Evolutionary conservation across 768 basidiomycete genomes (phyloP).

Genomic region (Lactarius pseudohatsudake): DNA sequence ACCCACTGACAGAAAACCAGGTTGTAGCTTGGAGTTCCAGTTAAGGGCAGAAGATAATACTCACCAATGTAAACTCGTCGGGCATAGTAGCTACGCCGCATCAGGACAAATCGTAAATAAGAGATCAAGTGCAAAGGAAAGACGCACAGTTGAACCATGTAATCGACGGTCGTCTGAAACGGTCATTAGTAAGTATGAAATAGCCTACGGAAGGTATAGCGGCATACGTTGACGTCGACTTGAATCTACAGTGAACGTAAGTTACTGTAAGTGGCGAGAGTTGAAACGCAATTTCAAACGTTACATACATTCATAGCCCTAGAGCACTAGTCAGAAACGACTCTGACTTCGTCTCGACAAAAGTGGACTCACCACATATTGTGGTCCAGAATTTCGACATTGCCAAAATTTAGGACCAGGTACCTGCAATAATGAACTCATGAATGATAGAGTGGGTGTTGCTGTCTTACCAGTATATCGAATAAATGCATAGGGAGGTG

Average conservation of each 20-base stretch:
- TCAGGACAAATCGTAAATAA: constrained; percentile 6
- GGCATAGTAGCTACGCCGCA: constrained; percentile 1
- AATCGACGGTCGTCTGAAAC: background rate
- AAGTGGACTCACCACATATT: constrained; percentile 42
- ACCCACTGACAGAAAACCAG: background rate
- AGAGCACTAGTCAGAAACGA: background rate
- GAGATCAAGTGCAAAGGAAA: background rate
- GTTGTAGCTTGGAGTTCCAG: background rate
- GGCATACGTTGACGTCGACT: background rate
- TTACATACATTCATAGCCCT: constrained; percentile 31
- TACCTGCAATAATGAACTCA: constrained; percentile 37
- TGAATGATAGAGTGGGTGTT: background rate
- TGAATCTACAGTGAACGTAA: background rate
- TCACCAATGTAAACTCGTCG: constrained; percentile 13
- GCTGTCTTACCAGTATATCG: constrained; percentile 47
- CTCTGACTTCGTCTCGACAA: background rate
- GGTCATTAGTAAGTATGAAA: background rate
- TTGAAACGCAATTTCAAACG: background rate
- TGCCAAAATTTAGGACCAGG: constrained; percentile 46
- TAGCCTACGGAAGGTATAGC: background rate
- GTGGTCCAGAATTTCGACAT: constrained; percentile 38
- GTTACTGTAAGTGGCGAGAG: constrained; percentile 19
- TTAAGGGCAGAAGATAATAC: background rate
- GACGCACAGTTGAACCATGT: constrained; percentile 9
- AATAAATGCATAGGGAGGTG: constrained; percentile 43